Evolutionary conservation across 495 filamentous ascomycete genomes (phyloP), one percentile per base, ranked within the genome.

Genomic region (Pyrenula aspistea): DNA sequence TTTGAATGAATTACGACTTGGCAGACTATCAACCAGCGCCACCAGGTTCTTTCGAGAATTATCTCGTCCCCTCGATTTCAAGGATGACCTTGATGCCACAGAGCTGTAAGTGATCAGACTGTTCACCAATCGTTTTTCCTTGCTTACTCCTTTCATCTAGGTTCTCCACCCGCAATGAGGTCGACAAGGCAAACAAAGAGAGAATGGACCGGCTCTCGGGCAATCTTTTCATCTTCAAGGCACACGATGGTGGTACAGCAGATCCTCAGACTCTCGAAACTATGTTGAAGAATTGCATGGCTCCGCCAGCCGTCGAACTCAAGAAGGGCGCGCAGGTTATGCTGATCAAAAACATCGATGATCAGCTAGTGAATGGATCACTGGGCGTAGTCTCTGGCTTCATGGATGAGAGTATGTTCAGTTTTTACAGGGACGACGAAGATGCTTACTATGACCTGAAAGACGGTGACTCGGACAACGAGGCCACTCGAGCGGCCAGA

Each of bases 261-360:
- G 90, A 97, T 59, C 66, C 69, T 4, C 64, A 66, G 0, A 63
- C 82, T 47, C 87, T 90, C 24, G 88, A 92, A 12, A 92, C 82
- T 67, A 71, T 97, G 1, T 75, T 98, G 0, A 62, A 79, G 1
- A 94, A 88, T 65, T 96, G 93, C 82, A 96, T 98, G 89, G 92
- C 91, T 0, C 90, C 93, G 2, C 77, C 77, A 24, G 59, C 63
- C 0, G 80, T 97, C 19, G 78, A 84, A 51, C 74, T 98, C 49
- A 97, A 96, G 69, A 88, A 92, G 61, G 89, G 89, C 19, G 85
- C 91, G 0, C 94, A 97, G 65, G 94, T 98, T 24, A 97, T 98
- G 93, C 71, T 98, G n/a, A 96, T 97, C 77, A 98, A 98, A 65
- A 98, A 98, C 64, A 84, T 96, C 74, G 93, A 98, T 67, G 92